These are phyloP conservation scores for Cronartium quercuum DNA, from an alignment of 1,284 basidiomycete species.

Conservation along the genomic window DNA sequence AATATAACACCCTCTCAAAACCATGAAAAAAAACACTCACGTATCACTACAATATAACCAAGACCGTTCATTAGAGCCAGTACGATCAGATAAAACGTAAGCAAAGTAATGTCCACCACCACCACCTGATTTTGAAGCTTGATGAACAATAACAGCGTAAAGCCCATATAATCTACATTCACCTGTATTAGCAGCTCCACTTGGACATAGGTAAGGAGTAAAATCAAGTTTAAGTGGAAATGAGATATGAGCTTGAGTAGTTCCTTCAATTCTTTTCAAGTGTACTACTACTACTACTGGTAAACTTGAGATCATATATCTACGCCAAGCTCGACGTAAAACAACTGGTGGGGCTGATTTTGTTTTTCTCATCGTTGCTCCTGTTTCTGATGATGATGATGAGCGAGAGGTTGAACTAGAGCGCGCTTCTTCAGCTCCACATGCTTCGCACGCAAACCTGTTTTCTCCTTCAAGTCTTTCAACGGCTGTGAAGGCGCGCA, in stretches of 20 bases:
- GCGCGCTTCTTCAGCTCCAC: constrained; percentile 47
- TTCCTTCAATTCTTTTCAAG: constrained; percentile 75
- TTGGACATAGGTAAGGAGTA: constrained; percentile 76
- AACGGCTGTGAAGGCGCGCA: constrained; percentile 78
- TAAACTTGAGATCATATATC: constrained; percentile 71
- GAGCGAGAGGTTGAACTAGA: background rate
- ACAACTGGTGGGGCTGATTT: constrained; percentile 51
- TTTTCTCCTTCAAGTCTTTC: constrained; percentile 89
- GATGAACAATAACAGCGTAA: constrained; percentile 75
- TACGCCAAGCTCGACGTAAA: constrained; percentile 77
- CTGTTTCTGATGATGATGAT: background rate
- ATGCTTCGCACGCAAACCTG: constrained; percentile 81
- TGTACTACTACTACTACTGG: constrained; percentile 86
- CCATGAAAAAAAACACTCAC: background rate
- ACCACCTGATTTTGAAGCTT: no score
- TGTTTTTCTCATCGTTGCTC: background rate
- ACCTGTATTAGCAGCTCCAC: background rate
- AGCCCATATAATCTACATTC: constrained; percentile 48
- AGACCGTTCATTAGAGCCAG: background rate
- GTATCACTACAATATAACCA: constrained; percentile 17
- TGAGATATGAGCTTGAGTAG: constrained; percentile 56
- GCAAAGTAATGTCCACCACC: constrained; percentile 2
- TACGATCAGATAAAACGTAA: background rate
- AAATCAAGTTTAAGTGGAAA: constrained; percentile 82
- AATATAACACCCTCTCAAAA: background rate